Base-by-base conservation (phyloP, 176 grass and related monocot genomes). In the Guadua angustifolia region DNA sequence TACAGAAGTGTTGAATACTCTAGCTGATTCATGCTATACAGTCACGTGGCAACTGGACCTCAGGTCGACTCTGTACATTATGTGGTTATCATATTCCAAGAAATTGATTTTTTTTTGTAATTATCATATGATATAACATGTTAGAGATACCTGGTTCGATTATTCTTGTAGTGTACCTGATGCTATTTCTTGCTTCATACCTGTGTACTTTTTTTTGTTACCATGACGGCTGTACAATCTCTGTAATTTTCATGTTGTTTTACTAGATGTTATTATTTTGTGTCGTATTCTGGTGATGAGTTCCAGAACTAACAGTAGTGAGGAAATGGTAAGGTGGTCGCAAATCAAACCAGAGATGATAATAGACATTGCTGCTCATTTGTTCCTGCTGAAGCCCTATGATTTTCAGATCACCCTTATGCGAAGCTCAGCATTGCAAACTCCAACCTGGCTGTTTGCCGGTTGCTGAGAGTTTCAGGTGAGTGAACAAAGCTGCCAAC, bases 181-280 rank as follows among this genome's bases (percentile, higher is more conserved):
- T 83, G 47, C 14, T 79, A 26, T 88, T 55, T 88, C 14, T 13
- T n/a, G 46, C 74, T 5, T 57, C 14, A 69, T 66, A 44, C n/a
- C 10, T 26, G 10, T 79, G 1, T 33, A 65, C 81, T 15, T 1
- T 33, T 17, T 44, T 49, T 70, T 42, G 25, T 42, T 69, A 25
- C 36, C 4, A 24, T 56, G 2, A 52, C 0, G 42, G 1, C 38
- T 80, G 0, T 45, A 69, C 18, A 46, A 35, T 32, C 17, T 62
- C 12, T 9, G 9, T 62, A 80, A 55, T 44, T 73, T 56, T 33
- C 35, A 36, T 86, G 36, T 57, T 33, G 29, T 65, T 44, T 78
- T 40, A 15, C 53, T 74, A 15, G 61, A 68, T 77, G 53, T 52
- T 69, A 59, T 50, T 87, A 21, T 70, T 68, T 14, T 7, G 12